Evolutionary conservation across 2,329 filamentous ascomycete species (phyloP).

Genomic region (Aureobasidium sp.): DNA sequence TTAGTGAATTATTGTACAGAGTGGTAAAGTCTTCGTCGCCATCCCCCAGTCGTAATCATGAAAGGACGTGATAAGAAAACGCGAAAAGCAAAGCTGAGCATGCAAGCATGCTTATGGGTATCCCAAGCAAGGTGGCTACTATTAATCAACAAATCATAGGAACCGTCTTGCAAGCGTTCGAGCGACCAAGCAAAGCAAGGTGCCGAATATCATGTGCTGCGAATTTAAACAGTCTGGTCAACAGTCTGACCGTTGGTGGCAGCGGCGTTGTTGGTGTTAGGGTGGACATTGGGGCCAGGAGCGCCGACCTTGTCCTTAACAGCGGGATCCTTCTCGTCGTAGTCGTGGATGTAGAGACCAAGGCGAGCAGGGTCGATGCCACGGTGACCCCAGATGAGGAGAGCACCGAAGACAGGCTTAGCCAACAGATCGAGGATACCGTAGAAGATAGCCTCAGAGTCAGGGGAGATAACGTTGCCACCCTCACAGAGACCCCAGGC

Average conservation of each 20-base stretch:
- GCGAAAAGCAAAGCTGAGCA: neutral
- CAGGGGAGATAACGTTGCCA: conserved; percentile 57
- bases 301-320: conserved; percentile 20
- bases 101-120: conserved; percentile 5
- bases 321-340: conserved; percentile 34
- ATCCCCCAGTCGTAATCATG: conserved; percentile 9
- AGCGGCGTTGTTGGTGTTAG: conserved; percentile 19
- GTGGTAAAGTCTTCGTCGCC: neutral
- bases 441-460: conserved; percentile 63
- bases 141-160: neutral
- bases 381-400: conserved; percentile 57
- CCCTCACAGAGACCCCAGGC: conserved; percentile 58
- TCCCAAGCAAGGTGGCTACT: neutral
- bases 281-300: conserved; percentile 18
- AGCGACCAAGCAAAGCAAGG: neutral
- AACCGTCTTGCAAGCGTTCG: neutral
- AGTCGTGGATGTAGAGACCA: conserved; percentile 46
- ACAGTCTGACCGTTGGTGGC: neutral
- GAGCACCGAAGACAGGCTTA: conserved; percentile 55
- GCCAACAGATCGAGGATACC: conserved; percentile 58
- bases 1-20: conserved; percentile 13
- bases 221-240: conserved; percentile 7
- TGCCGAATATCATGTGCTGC: neutral
- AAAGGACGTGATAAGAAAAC: neutral
- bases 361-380: conserved; percentile 53